phyloP scores from a whole-genome alignment of 495 filamentous ascomycete species.

The Hyaloscypha finlandica region DNA sequence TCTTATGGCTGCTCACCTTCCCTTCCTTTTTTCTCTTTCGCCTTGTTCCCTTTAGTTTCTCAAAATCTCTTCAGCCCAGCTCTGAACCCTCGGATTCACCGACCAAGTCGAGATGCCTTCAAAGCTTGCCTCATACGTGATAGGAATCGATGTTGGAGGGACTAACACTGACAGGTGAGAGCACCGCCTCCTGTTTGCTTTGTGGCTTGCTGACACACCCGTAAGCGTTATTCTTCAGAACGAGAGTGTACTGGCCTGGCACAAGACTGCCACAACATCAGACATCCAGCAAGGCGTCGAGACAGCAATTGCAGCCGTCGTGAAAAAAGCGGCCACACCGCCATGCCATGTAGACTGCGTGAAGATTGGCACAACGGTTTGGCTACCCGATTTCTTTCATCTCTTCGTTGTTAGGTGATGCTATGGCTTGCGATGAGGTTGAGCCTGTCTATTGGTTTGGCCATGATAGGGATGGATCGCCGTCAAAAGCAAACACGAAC shows the following conservation, averaged over 20 bases:
- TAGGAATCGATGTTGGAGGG: slow-evolving; percentile 48
- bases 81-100: background rate
- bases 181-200: slow-evolving; percentile 13
- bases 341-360: slow-evolving; percentile 51
- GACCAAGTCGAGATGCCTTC: slow-evolving; percentile 15
- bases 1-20: background rate
- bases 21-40: background rate
- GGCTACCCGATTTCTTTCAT: background rate
- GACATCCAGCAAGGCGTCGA: slow-evolving; percentile 58
- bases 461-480: background rate
- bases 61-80: slow-evolving; percentile 6
- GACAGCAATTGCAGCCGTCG: slow-evolving; percentile 48
- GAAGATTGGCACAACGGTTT: slow-evolving; percentile 59
- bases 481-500: background rate
- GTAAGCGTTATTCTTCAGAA: slow-evolving; percentile 34
- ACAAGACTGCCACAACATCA: slow-evolving; percentile 59
- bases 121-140: slow-evolving; percentile 22
- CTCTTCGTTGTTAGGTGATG: background rate
- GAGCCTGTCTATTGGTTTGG: background rate
- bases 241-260: slow-evolving; percentile 49
- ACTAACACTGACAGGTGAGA: slow-evolving; percentile 61
- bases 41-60: background rate
- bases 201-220: background rate
- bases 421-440: background rate
- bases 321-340: slow-evolving; percentile 42